Base-by-base conservation (phyloP, 2,329 filamentous ascomycete genomes). In the Ophiostoma novo-ulmi region DNA sequence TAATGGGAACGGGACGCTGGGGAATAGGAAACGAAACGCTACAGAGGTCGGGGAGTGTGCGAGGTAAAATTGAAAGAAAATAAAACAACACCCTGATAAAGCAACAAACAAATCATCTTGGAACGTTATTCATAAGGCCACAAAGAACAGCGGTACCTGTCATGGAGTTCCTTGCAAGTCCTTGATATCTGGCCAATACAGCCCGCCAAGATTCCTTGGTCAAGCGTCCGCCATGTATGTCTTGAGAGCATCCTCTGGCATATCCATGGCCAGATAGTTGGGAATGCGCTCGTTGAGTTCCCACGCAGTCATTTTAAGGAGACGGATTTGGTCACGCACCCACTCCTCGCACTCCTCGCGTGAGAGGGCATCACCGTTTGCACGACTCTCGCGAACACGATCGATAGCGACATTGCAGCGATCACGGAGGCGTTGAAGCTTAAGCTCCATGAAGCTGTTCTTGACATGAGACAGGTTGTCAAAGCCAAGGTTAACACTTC, bases 271-370 rank as follows among this genome's bases (percentile, higher is more conserved):
- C 3, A 67, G 22, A n/a, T 67, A 48, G 65, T 67, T 67, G 38
- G 65, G 65, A 35, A 67, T 67, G 7, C 69, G 35, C 48, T 70
- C 69, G 22, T 66, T 67, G 20, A 73, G 26, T 22, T 73, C 72
- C 72, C 72, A 73, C 0, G 70, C 70, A 0, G 72, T 73, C 41
- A 69, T 61, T 55, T 71, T 72, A 6, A 73, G 63, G 3, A 70
- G 35, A 0, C 48, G 31, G 14, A 73, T 52, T 31, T 73, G 72
- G 0, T 73, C 72, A 1, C 63, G 70, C 10, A 72, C 70, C 72
- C 72, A 73, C 35, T 70, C 71, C 36, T 73, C 71, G 41, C 48
- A 44, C 17, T 70, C 66, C 44, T 71, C 70, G 11, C 68, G 70
- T 1, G 69, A 67, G 14, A 68, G 68, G 44, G 61, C 39, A 52